Evolutionary conservation across 352 stramenopile species (phyloP), one percentile per base, ranked within the genome.

Genomic region (Pythium insidiosum): DNA sequence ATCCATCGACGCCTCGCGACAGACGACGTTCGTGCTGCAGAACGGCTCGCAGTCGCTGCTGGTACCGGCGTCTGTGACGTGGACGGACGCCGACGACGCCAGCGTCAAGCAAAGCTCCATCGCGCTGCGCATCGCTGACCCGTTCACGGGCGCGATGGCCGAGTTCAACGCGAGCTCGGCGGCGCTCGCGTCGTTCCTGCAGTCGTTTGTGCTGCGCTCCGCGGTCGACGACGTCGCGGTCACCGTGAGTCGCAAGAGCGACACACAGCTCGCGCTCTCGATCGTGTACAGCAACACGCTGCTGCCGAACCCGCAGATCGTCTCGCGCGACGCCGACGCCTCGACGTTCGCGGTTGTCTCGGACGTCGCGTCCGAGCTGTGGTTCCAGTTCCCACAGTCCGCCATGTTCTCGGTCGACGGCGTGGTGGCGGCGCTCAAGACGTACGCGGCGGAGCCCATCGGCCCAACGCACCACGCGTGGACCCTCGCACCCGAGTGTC

Each of bases 131-230:
- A 49, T 50, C 7, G 41, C 24, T 1, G 19, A 33, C 3, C 7
- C 15, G 11, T 10, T 5, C n/a, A n/a, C n/a, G 19, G 15, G 15
- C 1, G 3, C 34, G 28, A 30, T 18, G 1, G 33, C 43, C 9
- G 20, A 15, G 5, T 63, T 64, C 26, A 25, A 63, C 21, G 15
- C 44, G 1, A 12, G 52, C 1, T 20, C 46, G 2, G n/a, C 38
- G 1, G 36, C 23, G 3, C 41, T 65, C 9, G 30, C 41, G 29
- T 26, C 30, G 10, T 67, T 67, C 30, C 20, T 70, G 10, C 38
- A 42, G 11, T 13, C 36, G 2, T 65, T 67, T 20, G 53, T 67
- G 20, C 30, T 67, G 11, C 23, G 52, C 19, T 58, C 53, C 22
- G 34, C 22, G 1, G 61, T 37, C 9, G 53, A 58, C 13, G 50